Base-by-base conservation (phyloP, 23 red algal genomes). In the Chondrus crispus region DNA sequence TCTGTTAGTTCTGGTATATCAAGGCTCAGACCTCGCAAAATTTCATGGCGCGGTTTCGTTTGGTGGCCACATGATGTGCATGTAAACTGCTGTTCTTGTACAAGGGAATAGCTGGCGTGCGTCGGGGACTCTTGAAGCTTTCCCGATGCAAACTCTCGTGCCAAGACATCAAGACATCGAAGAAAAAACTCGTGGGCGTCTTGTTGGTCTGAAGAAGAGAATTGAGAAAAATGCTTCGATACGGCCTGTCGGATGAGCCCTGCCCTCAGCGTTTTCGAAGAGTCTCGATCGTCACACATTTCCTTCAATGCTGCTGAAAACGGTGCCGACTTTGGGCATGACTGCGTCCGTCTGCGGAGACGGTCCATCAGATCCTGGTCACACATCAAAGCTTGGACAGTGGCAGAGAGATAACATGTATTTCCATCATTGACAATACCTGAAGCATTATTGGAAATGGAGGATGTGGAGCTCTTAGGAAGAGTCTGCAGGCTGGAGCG, bases 141-240 rank as follows among this genome's bases (percentile, higher is more conserved):
- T 20, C 1, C 14, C 12, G 24, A 1, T 20, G 37, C 38, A 12
- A 24, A 76, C 28, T 76, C 71, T n/a, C 71, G 71, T 9, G 35
- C 38, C 9, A 76, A 8, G 22, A 76, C 71, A 47, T 45, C 35
- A 47, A 76, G 43, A 47, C 71, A 76, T 1, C 24, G 10, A 10
- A 47, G 35, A 76, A 76, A 22, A 47, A 76, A 76, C 28, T 76
- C 71, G 24, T 76, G 71, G 20, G 43, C 71, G 43, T 76, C 71
- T 47, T 76, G 71, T 47, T 76, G 71, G 71, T 41, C 38, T 7
- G 71, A 41, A 20, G 71, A 45, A 9, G 37, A 41, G 28, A 76
- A 76, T 38, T 44, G 29, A 41, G 35, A 22, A 76, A 76, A 76
- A 47, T 76, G 71, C 38, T 41, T 47, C 71, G 71, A 76, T 10